These are phyloP conservation scores for Colletotrichum gigasporum DNA, from an alignment of 2,329 filamentous ascomycete species.

Conservation along the genomic window DNA sequence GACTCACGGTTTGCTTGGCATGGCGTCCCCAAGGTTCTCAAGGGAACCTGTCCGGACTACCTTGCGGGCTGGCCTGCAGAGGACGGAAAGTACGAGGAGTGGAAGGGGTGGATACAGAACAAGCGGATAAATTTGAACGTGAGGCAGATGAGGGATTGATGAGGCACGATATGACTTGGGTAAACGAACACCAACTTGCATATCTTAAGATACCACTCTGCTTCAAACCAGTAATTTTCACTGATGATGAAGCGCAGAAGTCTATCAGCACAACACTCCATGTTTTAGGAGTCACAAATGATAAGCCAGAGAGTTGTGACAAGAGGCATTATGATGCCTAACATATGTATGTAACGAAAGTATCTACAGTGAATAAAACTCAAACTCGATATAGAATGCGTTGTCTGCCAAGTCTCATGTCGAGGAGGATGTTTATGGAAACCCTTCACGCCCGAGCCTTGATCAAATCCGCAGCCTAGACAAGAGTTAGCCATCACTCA, in stretches of 20 bases:
- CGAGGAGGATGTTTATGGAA: not conserved
- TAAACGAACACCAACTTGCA: not conserved
- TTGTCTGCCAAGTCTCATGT: not conserved
- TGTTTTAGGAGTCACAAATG: too few species aligned
- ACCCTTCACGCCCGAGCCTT: not conserved
- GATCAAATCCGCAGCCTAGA: not conserved
- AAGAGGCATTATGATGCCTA: too few species aligned
- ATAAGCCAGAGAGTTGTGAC: too few species aligned
- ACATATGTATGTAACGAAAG: too few species aligned
- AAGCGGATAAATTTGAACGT: slow-evolving; percentile 95
- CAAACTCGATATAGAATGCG: too few species aligned
- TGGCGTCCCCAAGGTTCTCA: slow-evolving; percentile 87
- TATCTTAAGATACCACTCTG: not conserved
- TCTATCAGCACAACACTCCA: too few species aligned
- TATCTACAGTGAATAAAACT: too few species aligned
- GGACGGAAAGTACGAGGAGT: slow-evolving; percentile 67
- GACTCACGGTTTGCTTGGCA: slow-evolving; percentile 92
- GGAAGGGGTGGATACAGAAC: slow-evolving; percentile 87
- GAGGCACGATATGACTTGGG: not conserved
- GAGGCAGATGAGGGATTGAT: slow-evolving; percentile 78
- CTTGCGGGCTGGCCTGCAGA: slow-evolving; percentile 78
- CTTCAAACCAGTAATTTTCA: too few species aligned
- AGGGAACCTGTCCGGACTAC: slow-evolving; percentile 79
- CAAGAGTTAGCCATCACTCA: not conserved
- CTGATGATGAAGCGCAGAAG: too few species aligned